These are phyloP conservation scores for Viola pubescens DNA, from an alignment of 441 rosid genomes.

Conservation along the genomic window DNA sequence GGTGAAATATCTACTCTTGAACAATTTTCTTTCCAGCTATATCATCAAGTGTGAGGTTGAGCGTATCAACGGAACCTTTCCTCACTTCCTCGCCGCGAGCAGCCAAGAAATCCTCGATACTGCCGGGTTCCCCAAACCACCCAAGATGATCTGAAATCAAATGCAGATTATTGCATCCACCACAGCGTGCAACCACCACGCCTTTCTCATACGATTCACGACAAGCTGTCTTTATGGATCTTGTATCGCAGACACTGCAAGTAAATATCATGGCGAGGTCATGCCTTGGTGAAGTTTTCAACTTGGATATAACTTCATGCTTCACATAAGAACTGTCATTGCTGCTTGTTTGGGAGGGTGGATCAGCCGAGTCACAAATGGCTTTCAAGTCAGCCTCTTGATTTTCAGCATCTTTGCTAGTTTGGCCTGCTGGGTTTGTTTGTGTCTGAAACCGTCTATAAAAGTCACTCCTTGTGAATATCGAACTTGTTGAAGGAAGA, in stretches of 20 bases:
- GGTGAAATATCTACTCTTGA: constrained; percentile 16
- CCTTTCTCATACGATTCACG: constrained; percentile 78
- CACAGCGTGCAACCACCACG: constrained; percentile 70
- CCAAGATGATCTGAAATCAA: constrained; percentile 79
- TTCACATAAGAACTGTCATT: constrained; percentile 25
- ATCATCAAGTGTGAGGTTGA: constrained; percentile 66
- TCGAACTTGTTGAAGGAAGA: constrained; percentile 30
- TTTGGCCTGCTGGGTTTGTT: constrained; percentile 18
- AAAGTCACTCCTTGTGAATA: constrained; percentile 25
- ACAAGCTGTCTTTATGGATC: constrained; percentile 61
- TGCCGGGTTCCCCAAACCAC: constrained; percentile 82
- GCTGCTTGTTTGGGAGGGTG: constrained; percentile 14
- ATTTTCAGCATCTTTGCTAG: constrained; percentile 18
- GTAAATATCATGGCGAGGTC: constrained; percentile 78
- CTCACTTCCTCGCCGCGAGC: constrained; percentile 75
- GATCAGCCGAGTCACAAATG: constrained; percentile 16
- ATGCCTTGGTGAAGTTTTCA: constrained; percentile 64
- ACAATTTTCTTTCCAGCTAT: constrained; percentile 51
- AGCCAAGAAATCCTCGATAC: constrained; percentile 69
- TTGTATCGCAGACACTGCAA: constrained; percentile 80
- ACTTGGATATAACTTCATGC: constrained; percentile 34
- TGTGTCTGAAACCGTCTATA: constrained; percentile 30
- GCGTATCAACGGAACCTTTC: constrained; percentile 61
- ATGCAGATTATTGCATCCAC: constrained; percentile 77
- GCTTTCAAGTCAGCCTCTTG: constrained; percentile 21